Base-by-base conservation (phyloP, 225 moss, liverwort and hornwort species). In the Pseudisothecium myosuroides region DNA sequence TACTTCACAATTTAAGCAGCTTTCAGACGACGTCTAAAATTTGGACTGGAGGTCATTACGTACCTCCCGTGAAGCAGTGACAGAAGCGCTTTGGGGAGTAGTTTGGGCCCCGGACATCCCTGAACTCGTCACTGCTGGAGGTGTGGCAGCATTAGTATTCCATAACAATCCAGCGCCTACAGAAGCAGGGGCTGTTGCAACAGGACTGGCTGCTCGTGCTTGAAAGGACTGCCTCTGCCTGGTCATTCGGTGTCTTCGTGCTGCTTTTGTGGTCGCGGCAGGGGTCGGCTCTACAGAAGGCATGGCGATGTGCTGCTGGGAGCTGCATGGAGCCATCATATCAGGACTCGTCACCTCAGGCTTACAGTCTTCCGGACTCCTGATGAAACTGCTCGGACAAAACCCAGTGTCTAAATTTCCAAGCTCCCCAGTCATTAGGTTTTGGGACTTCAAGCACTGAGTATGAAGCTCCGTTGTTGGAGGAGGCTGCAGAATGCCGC, bases 391-490 rank as follows among this genome's bases (percentile, higher is more conserved):
- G 74, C 90, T 91, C 62, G 87, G 89, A 87, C 85, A 87, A 75
- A 89, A 86, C 45, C 80, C 89, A 58, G 74, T 63, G 66, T 92
- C 91, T 32, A 88, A 50, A 27, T 32, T 73, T 83, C 41, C 85
- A 56, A 88, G 36, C 65, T 90, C 90, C 21, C 85, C 90, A 90
- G 89, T 91, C 94, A 90, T 88, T 61, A 94, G 81, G 86, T 90
- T 92, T 62, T 90, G 90, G 49, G 93, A 89, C 89, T 94, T 94
- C 27, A 91, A 93, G n/a, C 93, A 92, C 62, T 65, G 94, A n/a
- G n/a, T n/a, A n/a, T n/a, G 66, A 68, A 63, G 60, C 61, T 80
- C 80, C 47, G 76, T 32, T n/a, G 66, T 39, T 11, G 83, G n/a
- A 75, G 88, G 59, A 18, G 86, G 52, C 54, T 88, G 92, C 34